These are phyloP conservation scores for Rhynchospora pubera DNA, from an alignment of 176 grass and related monocot species.

Conservation along the genomic window DNA sequence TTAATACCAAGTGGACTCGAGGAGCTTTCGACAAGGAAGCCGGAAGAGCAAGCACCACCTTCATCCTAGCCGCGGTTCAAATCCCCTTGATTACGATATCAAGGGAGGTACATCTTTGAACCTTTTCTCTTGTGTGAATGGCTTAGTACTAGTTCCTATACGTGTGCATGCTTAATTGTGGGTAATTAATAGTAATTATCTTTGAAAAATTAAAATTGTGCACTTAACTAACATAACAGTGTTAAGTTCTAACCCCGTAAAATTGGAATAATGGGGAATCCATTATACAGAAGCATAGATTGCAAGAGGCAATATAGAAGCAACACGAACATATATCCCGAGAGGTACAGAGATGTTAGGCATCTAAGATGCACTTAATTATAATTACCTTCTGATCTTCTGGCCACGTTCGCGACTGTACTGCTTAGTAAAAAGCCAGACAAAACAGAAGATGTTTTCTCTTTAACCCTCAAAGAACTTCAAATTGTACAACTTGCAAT, in stretches of 20 bases:
- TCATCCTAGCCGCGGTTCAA: too few species aligned
- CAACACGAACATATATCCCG: background rate
- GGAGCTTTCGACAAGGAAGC: too few species aligned
- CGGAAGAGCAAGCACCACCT: too few species aligned
- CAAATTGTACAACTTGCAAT: background rate
- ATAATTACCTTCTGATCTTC: background rate
- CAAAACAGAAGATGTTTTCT: background rate
- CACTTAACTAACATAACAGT: too few species aligned
- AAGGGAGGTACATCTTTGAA: too few species aligned
- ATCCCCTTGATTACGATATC: too few species aligned
- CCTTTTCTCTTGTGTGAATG: too few species aligned
- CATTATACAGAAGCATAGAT: background rate
- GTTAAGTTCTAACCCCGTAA: background rate
- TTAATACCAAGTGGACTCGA: too few species aligned
- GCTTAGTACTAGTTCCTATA: too few species aligned
- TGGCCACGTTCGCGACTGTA: slow-evolving; percentile 13
- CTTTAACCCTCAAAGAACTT: background rate
- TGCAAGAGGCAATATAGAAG: background rate
- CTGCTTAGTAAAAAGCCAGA: background rate
- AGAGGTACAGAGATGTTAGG: background rate
- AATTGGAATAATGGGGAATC: background rate
- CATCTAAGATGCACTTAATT: background rate
- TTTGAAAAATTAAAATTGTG: too few species aligned
- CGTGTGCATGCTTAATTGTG: too few species aligned
- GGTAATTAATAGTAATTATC: too few species aligned